Percentiles rank a stretch among this genome's conserved stretches.
Conservation (phyloP, 2,329 filamentous ascomycete species). For the Aspergillus piperis region DNA sequence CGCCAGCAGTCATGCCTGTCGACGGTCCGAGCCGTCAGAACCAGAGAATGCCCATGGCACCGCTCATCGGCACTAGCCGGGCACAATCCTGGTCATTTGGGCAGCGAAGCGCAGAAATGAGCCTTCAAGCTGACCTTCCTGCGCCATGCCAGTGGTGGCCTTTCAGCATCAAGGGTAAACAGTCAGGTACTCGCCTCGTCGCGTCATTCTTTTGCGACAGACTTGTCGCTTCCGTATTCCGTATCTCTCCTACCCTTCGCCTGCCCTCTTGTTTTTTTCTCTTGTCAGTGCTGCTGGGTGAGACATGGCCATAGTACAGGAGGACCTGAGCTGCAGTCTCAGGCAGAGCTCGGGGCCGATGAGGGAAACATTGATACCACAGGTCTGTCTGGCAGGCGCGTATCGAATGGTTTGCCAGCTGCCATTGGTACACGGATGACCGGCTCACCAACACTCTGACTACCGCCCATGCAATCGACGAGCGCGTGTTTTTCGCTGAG, state of each 20-base stretch:
- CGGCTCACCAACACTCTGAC: slow-evolving; percentile 19
- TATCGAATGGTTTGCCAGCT: slow-evolving; percentile 17
- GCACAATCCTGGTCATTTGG: slow-evolving; percentile 28
- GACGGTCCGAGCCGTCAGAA: slow-evolving; percentile 34
- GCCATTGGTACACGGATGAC: slow-evolving; percentile 24
- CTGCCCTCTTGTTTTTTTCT: not conserved
- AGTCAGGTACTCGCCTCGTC: slow-evolving; percentile 4
- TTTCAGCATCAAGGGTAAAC: not conserved
- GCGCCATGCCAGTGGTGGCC: slow-evolving; percentile 7
- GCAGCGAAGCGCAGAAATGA: slow-evolving; percentile 30
- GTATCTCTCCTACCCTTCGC: not conserved
- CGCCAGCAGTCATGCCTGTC: slow-evolving; percentile 18
- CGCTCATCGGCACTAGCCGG: slow-evolving; percentile 21
- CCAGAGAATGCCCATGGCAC: slow-evolving; percentile 21
- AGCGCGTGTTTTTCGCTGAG: slow-evolving; percentile 23
- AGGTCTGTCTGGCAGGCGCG: slow-evolving; percentile 21
- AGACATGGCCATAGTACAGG: slow-evolving; percentile 7
- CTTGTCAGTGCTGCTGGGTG: not conserved
- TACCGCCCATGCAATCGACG: slow-evolving; percentile 22
- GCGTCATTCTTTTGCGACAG: slow-evolving; percentile 8
- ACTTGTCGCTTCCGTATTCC: slow-evolving; percentile 11
- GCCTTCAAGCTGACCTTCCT: slow-evolving; percentile 16
- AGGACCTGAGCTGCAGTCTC: slow-evolving; percentile 14
- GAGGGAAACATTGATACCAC: slow-evolving; percentile 12
- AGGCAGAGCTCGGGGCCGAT: slow-evolving; percentile 11